A percentile compares a stretch with the other conserved stretches of the same genome.
phyloP scores from a whole-genome alignment of 2,329 filamentous ascomycete genomes.

The Phialophora verrucosa region DNA sequence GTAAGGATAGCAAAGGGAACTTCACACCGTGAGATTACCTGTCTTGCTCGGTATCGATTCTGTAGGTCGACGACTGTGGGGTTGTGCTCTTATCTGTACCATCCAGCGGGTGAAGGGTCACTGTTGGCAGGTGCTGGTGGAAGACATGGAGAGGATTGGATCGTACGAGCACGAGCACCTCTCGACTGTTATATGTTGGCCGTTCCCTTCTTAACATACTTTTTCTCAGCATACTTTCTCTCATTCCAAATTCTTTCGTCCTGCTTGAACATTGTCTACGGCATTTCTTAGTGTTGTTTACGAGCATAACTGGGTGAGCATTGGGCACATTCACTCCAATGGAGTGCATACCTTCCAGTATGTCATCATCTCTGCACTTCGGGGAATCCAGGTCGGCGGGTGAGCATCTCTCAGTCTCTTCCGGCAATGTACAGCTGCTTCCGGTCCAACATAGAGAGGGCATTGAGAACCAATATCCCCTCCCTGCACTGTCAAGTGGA shows the following conservation, averaged over 20 bases:
- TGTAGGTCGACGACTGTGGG: conserved; percentile 29
- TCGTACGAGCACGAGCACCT: conserved; percentile 32
- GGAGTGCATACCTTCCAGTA: conserved; percentile 29
- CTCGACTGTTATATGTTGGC: conserved; percentile 24
- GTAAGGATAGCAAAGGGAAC: conserved; percentile 32
- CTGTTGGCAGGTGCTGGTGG: conserved; percentile 13
- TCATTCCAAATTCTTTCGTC: conserved; percentile 33
- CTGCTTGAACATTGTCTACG: conserved; percentile 18
- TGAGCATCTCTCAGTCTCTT: conserved; percentile 47
- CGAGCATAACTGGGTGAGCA: conserved; percentile 22
- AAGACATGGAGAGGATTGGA: conserved; percentile 19
- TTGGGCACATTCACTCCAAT: conserved; percentile 29
- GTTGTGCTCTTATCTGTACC: conserved; percentile 11
- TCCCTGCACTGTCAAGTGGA: conserved; percentile 5
- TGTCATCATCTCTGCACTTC: conserved; percentile 12
- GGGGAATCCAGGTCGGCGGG: conserved; percentile 9
- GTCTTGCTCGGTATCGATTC: conserved; percentile 34
- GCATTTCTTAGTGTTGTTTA: conserved; percentile 27
- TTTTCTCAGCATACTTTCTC: conserved; percentile 30
- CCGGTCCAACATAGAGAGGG: conserved; percentile 42
- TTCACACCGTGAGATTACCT: conserved; percentile 30
- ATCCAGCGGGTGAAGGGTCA: conserved; percentile 24
- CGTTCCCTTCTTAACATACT: conserved; percentile 27
- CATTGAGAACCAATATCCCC: conserved; percentile 36
- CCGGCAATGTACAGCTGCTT: conserved; percentile 52